A percentile compares a stretch with the other conserved stretches of the same genome.
phyloP scores from a whole-genome alignment of 1,284 basidiomycete genomes.

The Blastosporella zonata region DNA sequence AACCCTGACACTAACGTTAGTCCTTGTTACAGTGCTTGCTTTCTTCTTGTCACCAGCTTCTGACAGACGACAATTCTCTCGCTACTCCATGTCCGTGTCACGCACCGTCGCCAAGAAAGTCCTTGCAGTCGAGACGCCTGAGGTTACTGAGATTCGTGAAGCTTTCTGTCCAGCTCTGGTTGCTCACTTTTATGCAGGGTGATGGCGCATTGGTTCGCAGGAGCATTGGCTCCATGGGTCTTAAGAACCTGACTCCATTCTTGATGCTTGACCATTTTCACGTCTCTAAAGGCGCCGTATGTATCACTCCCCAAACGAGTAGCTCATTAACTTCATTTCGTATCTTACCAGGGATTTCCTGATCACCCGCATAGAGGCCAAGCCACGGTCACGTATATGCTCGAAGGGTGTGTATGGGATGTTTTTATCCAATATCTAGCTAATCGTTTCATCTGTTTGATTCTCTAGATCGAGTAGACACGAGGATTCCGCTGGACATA shows the following conservation, averaged over 20 bases:
- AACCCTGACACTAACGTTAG: conserved; percentile 14
- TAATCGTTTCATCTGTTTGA: too few relatives aligned
- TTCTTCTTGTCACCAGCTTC: conserved; percentile 14
- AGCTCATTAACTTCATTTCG: not conserved
- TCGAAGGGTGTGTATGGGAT: conserved; percentile 63
- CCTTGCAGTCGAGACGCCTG: conserved; percentile 75
- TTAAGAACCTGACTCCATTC: conserved; percentile 88
- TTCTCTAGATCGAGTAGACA: conserved; percentile 61
- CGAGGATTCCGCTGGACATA: conserved; percentile 92
- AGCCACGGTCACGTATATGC: conserved; percentile 86
- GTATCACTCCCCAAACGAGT: conserved; percentile 18
- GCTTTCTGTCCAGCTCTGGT: not conserved
- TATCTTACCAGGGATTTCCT: conserved; percentile 52
- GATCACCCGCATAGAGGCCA: conserved; percentile 92
- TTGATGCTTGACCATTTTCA: conserved; percentile 85
- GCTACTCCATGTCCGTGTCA: conserved; percentile 40
- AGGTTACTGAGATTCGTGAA: conserved; percentile 42
- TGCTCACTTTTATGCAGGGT: conserved; percentile 42
- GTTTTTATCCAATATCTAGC: not conserved
- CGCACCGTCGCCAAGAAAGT: conserved; percentile 75
- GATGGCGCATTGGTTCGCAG: conserved; percentile 85
- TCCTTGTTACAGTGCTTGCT: conserved; percentile 15
- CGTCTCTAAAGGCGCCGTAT: conserved; percentile 58
- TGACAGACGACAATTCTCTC: conserved; percentile 11
- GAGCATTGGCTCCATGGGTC: conserved; percentile 75